Conservation (phyloP, 371 early-diverging fungal species). For the Circinella minor region DNA sequence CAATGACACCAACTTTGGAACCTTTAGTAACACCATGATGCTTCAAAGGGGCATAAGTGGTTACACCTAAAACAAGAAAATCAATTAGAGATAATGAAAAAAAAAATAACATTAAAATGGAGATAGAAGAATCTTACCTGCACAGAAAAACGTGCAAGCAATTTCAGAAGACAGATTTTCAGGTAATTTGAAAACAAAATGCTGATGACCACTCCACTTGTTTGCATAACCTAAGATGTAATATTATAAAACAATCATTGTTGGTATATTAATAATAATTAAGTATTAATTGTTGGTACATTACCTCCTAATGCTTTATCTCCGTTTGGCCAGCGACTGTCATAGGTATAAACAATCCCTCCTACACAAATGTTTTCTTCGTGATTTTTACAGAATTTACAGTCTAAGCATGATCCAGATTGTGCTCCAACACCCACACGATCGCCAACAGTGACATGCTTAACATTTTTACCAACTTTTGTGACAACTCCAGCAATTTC, state of each 20-base stretch:
- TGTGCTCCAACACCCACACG: slow-evolving; percentile 76
- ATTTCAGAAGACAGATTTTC: slow-evolving; percentile 51
- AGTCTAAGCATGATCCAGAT: slow-evolving; percentile 48
- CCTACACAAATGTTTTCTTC: slow-evolving; percentile 29
- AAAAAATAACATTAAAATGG: too few species aligned
- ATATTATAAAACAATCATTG: too few species aligned
- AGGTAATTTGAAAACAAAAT: slow-evolving; percentile 68
- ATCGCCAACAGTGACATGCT: slow-evolving; percentile 65
- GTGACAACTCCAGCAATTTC: slow-evolving; percentile 27
- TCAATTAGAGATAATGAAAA: too few species aligned
- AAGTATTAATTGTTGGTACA: not conserved
- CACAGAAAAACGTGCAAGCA: slow-evolving; percentile 61
- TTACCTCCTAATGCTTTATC: slow-evolving; percentile 60
- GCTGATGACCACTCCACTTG: slow-evolving; percentile 59
- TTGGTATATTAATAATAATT: too few species aligned
- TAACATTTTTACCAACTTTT: slow-evolving; percentile 54
- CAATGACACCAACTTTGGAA: slow-evolving; percentile 67
- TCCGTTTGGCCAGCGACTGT: slow-evolving; percentile 55
- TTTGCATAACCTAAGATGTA: slow-evolving; percentile 56
- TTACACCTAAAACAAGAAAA: slow-evolving; percentile 24
- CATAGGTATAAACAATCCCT: slow-evolving; percentile 27
- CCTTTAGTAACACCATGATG: slow-evolving; percentile 48
- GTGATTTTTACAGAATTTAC: slow-evolving; percentile 30
- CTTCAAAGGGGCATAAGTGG: slow-evolving; percentile 67
- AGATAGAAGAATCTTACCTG: slow-evolving; percentile 27